These are phyloP conservation scores for Mallotus nudiflorus DNA, from an alignment of 345 rosid species.

Conservation along the genomic window DNA sequence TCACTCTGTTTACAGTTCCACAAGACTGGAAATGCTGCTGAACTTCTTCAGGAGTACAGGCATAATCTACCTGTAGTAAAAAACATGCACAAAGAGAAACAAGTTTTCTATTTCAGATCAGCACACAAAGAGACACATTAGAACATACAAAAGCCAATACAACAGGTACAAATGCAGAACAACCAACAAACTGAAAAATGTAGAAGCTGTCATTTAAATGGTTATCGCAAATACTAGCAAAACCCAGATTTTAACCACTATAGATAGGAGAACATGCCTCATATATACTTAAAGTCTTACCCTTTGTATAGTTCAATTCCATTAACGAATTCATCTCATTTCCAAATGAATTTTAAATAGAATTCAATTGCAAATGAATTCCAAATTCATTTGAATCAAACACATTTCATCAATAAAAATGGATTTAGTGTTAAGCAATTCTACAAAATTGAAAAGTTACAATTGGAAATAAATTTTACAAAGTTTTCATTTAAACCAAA, in stretches of 20 bases:
- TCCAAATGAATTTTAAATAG: too few species aligned
- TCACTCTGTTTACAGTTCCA: constrained; percentile 95
- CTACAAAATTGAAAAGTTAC: too few species aligned
- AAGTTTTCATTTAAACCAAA: too few species aligned
- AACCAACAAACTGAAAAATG: too few species aligned
- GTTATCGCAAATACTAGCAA: background rate
- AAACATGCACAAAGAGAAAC: constrained; percentile 16
- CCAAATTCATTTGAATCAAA: too few species aligned
- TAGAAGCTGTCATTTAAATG: constrained; percentile 3
- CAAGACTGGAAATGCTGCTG: constrained; percentile 99
- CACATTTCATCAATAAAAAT: too few species aligned
- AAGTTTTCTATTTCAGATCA: constrained; percentile 1
- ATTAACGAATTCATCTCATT: too few species aligned
- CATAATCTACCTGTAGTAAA: constrained; percentile 81
- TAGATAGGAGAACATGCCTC: background rate
- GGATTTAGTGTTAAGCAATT: too few species aligned
- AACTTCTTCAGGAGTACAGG: constrained; percentile 97
- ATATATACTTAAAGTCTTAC: background rate
- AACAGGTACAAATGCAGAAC: background rate
- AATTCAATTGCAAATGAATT: too few species aligned
- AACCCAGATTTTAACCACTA: background rate
- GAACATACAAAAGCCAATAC: background rate
- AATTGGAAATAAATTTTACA: too few species aligned
- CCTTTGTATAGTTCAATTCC: too few species aligned
- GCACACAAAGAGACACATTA: background rate